A percentile compares a stretch with the other conserved stretches of the same genome.
phyloP scores from a whole-genome alignment of 345 rosid genomes.

The Reutealis trisperma region DNA sequence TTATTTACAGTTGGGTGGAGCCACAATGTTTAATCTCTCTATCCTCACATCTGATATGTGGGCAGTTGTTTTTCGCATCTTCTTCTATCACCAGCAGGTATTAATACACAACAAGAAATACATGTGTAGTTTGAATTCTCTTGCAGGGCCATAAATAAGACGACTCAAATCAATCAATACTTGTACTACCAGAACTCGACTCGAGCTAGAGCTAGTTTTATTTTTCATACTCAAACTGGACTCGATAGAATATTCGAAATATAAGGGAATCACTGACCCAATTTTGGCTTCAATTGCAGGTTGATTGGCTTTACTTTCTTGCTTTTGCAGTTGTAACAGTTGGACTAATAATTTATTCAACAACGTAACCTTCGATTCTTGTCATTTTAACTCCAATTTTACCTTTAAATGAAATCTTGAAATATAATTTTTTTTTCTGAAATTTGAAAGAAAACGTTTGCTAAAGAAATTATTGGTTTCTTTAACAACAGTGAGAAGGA shows the following conservation, averaged over 20 bases:
- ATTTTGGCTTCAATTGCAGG: slow-evolving; percentile 34
- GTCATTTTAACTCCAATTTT: background rate
- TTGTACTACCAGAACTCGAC: too few relatives aligned
- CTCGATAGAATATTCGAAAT: too few relatives aligned
- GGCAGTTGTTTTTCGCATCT: slow-evolving; percentile 52
- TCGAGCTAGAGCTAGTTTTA: too few relatives aligned
- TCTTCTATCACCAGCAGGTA: slow-evolving; percentile 55
- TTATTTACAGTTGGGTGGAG: slow-evolving; percentile 48
- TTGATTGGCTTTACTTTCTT: slow-evolving; percentile 58
- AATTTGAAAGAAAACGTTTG: background rate
- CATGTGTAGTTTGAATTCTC: background rate
- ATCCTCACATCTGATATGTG: slow-evolving; percentile 64
- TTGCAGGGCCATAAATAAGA: too few relatives aligned
- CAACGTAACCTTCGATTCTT: slow-evolving; percentile 28
- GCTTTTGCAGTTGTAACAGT: slow-evolving; percentile 42
- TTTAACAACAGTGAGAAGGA: slow-evolving; percentile 31
- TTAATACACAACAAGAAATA: background rate
- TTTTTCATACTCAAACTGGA: too few relatives aligned
- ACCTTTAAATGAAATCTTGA: background rate
- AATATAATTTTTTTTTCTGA: background rate
- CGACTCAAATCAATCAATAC: too few relatives aligned
- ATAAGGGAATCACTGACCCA: background rate
- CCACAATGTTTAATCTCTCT: slow-evolving; percentile 61
- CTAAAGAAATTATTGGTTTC: background rate
- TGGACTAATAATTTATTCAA: slow-evolving; percentile 50